Conservation (phyloP, 2,329 filamentous ascomycete species). For the Colletotrichum lupini region DNA sequence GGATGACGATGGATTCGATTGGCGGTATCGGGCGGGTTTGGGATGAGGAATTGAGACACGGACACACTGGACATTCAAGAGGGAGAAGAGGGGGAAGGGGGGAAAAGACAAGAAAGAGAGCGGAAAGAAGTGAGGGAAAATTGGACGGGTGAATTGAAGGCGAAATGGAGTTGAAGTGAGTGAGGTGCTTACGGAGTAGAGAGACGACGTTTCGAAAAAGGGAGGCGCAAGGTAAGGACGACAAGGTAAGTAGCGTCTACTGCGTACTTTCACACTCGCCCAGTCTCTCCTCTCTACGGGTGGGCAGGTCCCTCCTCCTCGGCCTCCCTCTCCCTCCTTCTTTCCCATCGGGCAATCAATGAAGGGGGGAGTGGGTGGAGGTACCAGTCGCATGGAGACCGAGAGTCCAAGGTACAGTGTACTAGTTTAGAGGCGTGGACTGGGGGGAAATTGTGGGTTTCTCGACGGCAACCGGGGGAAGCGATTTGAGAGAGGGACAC, state of each 20-base stretch:
- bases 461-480: slow-evolving; percentile 2
- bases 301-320: background rate
- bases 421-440: background rate
- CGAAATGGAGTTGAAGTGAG: slow-evolving; percentile 12
- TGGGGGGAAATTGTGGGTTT: background rate
- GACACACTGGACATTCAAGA: background rate
- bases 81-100: background rate
- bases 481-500: slow-evolving; percentile 1
- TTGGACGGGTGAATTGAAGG: slow-evolving; percentile 10
- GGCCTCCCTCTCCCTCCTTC: background rate
- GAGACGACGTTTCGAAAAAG: slow-evolving; percentile 28
- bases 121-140: background rate
- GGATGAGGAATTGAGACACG: background rate
- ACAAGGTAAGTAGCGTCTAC: slow-evolving; percentile 3
- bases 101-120: background rate
- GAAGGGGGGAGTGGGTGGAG: slow-evolving; percentile 25
- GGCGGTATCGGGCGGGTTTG: background rate
- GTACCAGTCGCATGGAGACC: slow-evolving; percentile 9
- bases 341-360: slow-evolving; percentile 7
- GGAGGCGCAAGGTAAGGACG: slow-evolving; percentile 17
- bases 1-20: slow-evolving; percentile 13
- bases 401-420: background rate
- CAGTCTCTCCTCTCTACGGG: background rate
- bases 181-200: background rate
- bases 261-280: background rate